Percentiles rank a stretch among this genome's conserved stretches.
Conservation (phyloP, 2,329 filamentous ascomycete species). For the Aureobasidium sp. region DNA sequence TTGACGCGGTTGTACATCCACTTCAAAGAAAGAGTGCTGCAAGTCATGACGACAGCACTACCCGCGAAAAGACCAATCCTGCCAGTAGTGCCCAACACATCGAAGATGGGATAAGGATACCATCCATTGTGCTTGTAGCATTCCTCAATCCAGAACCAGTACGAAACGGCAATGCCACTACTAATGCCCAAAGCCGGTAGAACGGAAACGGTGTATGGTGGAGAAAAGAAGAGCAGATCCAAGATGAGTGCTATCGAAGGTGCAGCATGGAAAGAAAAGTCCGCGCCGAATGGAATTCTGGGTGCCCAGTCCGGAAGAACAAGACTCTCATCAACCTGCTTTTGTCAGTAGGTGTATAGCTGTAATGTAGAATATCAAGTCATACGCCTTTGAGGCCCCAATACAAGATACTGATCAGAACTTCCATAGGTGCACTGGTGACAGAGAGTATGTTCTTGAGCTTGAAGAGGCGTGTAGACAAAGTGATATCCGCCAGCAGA, state of each 20-base stretch:
- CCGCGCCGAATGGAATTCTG: slow-evolving; percentile 40
- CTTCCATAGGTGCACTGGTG: slow-evolving; percentile 59
- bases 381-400: slow-evolving; percentile 55
- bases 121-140: slow-evolving; percentile 61
- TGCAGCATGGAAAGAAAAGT: slow-evolving; percentile 58
- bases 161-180: slow-evolving; percentile 52
- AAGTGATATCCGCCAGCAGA: slow-evolving; percentile 55
- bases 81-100: slow-evolving; percentile 54
- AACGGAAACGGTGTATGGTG: slow-evolving; percentile 60
- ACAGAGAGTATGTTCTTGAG: slow-evolving; percentile 61
- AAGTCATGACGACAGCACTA: slow-evolving; percentile 58
- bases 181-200: slow-evolving; percentile 53
- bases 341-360: slow-evolving; percentile 14
- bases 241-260: slow-evolving; percentile 56
- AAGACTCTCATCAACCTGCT: slow-evolving; percentile 40
- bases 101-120: slow-evolving; percentile 84
- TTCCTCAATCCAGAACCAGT: slow-evolving; percentile 71
- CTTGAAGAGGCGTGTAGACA: slow-evolving; percentile 50
- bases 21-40: slow-evolving; percentile 60
- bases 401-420: slow-evolving; percentile 63
- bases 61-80: slow-evolving; percentile 58
- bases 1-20: slow-evolving; percentile 62
- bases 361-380: background rate
- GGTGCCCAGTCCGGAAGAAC: slow-evolving; percentile 39
- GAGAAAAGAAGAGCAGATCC: slow-evolving; percentile 61